Conservation (phyloP, 2,329 filamentous ascomycete genomes). For the Alternaria panax region DNA sequence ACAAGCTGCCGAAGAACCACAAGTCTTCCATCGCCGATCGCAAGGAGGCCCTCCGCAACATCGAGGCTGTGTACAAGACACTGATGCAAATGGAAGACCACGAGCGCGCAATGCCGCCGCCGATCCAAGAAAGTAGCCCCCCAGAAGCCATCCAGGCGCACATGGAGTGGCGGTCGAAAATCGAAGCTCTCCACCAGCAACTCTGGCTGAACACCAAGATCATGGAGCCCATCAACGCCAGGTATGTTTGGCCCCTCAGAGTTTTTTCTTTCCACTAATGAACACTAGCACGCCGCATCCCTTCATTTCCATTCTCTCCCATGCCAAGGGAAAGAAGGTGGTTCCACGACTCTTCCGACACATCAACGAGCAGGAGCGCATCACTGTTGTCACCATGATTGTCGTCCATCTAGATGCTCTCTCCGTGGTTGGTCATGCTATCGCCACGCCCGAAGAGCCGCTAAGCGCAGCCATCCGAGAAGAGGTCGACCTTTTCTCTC, state of each 20-base stretch:
- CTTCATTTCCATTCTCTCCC: constrained; percentile 94
- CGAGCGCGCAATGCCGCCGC: constrained; percentile 78
- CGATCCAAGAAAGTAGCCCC: constrained; percentile 68
- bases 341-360: constrained; percentile 95
- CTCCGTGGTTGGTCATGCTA: constrained; percentile 84
- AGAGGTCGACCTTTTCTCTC: constrained; percentile 89
- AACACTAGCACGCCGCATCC: constrained; percentile 72
- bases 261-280: constrained; percentile 24
- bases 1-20: constrained; percentile 52
- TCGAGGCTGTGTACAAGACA: constrained; percentile 85
- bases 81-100: constrained; percentile 96
- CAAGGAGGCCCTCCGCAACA: constrained; percentile 83
- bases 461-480: constrained; percentile 77
- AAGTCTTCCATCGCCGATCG: constrained; percentile 70
- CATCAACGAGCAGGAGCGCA: constrained; percentile 88
- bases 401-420: constrained; percentile 90
- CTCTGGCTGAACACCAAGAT: constrained; percentile 91
- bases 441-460: constrained; percentile 74
- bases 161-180: constrained; percentile 78
- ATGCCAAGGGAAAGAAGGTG: constrained; percentile 94
- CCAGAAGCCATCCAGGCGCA: constrained; percentile 75
- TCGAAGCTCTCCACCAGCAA: constrained; percentile 75
- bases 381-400: constrained; percentile 95
- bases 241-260: constrained; percentile 46
- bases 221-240: constrained; percentile 80